Percentiles rank a stretch among this genome's conserved stretches.
These are phyloP conservation scores for Alternaria ventricosa DNA, from an alignment of 2,329 filamentous ascomycete genomes.

Conservation along the genomic window DNA sequence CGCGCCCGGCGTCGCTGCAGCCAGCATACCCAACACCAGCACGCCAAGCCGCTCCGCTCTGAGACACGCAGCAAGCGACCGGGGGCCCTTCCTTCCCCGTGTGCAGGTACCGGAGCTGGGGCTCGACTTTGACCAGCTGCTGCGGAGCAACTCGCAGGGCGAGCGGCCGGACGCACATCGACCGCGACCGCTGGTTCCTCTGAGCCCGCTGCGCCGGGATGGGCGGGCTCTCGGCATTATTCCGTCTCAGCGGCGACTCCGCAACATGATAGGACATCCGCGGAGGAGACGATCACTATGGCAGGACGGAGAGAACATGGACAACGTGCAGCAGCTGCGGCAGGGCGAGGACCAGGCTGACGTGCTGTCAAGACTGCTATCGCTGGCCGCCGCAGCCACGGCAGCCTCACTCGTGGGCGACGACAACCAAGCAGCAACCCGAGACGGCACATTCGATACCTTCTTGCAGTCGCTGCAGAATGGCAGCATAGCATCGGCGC, in stretches of 20 bases:
- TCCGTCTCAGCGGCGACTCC: slow-evolving; percentile 46
- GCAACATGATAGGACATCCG: slow-evolving; percentile 52
- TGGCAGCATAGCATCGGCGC: slow-evolving; percentile 63
- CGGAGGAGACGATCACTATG: slow-evolving; percentile 61
- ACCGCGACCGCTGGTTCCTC: slow-evolving; percentile 23
- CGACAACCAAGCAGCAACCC: slow-evolving; percentile 60
- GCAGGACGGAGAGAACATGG: slow-evolving; percentile 34
- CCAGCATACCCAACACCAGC: slow-evolving; percentile 23
- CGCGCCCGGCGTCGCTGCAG: slow-evolving; percentile 17
- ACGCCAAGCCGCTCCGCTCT: slow-evolving; percentile 26
- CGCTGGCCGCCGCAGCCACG: slow-evolving; percentile 68
- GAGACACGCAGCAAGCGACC: slow-evolving; percentile 34
- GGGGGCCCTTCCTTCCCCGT: slow-evolving; percentile 40
- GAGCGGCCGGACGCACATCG: slow-evolving; percentile 25
- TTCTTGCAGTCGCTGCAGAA: slow-evolving; percentile 69
- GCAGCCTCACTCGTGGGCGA: slow-evolving; percentile 70
- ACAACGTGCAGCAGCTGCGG: slow-evolving; percentile 46
- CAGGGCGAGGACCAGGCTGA: slow-evolving; percentile 67
- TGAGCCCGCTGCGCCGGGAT: slow-evolving; percentile 37
- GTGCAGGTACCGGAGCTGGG: slow-evolving; percentile 47
- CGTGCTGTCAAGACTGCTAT: slow-evolving; percentile 66
- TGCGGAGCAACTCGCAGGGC: slow-evolving; percentile 20
- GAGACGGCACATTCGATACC: slow-evolving; percentile 68
- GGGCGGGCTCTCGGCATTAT: slow-evolving; percentile 45
- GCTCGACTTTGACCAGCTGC: slow-evolving; percentile 47